Evolutionary conservation across 2,329 filamentous ascomycete species (phyloP).

Genomic region (Pyrenophora tritici-repentis): DNA sequence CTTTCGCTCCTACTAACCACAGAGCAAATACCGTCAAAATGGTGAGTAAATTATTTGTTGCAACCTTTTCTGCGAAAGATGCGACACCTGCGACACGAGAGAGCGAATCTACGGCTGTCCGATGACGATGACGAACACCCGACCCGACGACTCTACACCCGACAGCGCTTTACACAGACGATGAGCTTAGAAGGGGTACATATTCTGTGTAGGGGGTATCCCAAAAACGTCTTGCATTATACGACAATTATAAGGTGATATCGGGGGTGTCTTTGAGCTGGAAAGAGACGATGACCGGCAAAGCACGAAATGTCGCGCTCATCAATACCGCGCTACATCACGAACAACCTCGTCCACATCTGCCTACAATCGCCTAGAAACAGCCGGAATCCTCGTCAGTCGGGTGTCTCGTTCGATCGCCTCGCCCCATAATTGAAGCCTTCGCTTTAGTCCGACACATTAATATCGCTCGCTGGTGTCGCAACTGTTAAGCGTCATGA

Average conservation of each 20-base stretch:
- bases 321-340: no score
- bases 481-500: not conserved
- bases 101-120: slow-evolving; percentile 23
- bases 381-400: not conserved
- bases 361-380: not conserved
- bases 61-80: slow-evolving; percentile 1
- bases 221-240: no score
- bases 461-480: slow-evolving; percentile 11
- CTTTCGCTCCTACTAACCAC: slow-evolving; percentile 44
- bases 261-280: not conserved
- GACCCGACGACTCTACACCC: slow-evolving; percentile 13
- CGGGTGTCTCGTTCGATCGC: not conserved
- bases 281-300: not conserved
- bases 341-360: not conserved
- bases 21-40: slow-evolving; percentile 49
- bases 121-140: slow-evolving; percentile 28
- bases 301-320: not conserved
- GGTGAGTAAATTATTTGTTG: slow-evolving; percentile 36
- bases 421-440: not conserved
- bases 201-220: no score
- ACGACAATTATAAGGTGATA: no score
- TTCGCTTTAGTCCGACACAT: not conserved
- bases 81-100: slow-evolving; percentile 35
- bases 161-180: not conserved
- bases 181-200: not conserved